Evolutionary conservation across 768 basidiomycete genomes (phyloP).

Genomic region (Amanita pseudoporphyria): DNA sequence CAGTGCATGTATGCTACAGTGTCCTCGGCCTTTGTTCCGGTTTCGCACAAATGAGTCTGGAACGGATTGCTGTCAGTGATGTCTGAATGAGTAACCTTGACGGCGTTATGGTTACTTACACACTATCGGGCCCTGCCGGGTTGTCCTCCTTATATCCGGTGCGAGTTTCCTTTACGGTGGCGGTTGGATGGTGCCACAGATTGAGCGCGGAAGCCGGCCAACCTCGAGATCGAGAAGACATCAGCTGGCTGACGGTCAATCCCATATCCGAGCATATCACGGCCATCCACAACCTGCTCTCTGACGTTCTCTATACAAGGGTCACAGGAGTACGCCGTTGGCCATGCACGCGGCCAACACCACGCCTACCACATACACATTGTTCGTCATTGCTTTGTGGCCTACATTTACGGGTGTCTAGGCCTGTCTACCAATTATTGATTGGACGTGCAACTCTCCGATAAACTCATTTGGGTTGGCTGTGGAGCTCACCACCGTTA

Average conservation of each 20-base stretch:
- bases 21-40: constrained; percentile 1
- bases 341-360: constrained; percentile 1
- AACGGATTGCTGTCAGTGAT: background rate
- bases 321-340: background rate
- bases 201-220: background rate
- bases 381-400: background rate
- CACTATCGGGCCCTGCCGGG: constrained; percentile 2
- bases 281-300: background rate
- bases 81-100: background rate
- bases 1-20: background rate
- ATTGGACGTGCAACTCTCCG: background rate
- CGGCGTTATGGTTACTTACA: constrained; percentile 1
- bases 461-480: constrained; percentile 1
- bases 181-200: background rate
- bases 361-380: background rate
- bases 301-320: background rate
- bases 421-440: background rate
- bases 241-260: background rate
- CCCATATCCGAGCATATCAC: background rate
- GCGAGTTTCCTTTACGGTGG: background rate
- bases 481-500: background rate
- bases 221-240: background rate
- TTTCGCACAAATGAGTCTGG: constrained; percentile 2
- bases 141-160: constrained; percentile 4
- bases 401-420: background rate